A percentile compares a stretch with the other conserved stretches of the same genome.
These are phyloP conservation scores for Botrytis hyacinthi DNA, from an alignment of 2,329 filamentous ascomycete species.

Conservation along the genomic window DNA sequence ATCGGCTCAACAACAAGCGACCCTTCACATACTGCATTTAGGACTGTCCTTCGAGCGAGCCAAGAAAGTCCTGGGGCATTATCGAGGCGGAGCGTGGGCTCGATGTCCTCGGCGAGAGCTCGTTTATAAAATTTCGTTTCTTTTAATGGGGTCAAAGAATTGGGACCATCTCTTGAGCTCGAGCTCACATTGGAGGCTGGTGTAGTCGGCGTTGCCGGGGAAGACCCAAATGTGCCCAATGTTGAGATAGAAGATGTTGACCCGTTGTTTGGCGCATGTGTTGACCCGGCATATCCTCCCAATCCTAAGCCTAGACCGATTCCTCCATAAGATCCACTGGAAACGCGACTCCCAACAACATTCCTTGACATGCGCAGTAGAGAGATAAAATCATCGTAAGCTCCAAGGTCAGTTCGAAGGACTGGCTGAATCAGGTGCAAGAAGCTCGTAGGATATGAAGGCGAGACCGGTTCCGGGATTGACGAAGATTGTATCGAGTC, in stretches of 20 bases:
- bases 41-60: conserved; percentile 81
- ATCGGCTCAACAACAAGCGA: conserved; percentile 87
- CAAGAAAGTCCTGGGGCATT: conserved; percentile 88
- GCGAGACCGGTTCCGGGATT: conserved; percentile 47
- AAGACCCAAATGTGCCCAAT: conserved; percentile 50
- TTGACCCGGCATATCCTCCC: conserved; percentile 46
- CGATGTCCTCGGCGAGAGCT: conserved; percentile 83
- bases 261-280: conserved; percentile 52
- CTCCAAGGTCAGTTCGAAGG: conserved; percentile 74
- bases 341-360: conserved; percentile 59
- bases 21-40: conserved; percentile 80
- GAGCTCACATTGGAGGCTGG: conserved; percentile 53
- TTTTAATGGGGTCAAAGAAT: conserved; percentile 64
- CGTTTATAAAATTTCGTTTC: conserved; percentile 95
- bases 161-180: conserved; percentile 41
- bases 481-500: conserved; percentile 32
- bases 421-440: conserved; percentile 80
- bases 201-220: conserved; percentile 58
- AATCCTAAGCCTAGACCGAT: conserved; percentile 48
- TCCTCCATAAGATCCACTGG: conserved; percentile 67
- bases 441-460: conserved; percentile 67
- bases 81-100: conserved; percentile 88
- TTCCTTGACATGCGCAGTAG: conserved; percentile 68
- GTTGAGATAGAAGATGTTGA: conserved; percentile 59
- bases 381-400: conserved; percentile 82